Conservation (phyloP, 148 eudicot species). For the Euryodendron excelsum region DNA sequence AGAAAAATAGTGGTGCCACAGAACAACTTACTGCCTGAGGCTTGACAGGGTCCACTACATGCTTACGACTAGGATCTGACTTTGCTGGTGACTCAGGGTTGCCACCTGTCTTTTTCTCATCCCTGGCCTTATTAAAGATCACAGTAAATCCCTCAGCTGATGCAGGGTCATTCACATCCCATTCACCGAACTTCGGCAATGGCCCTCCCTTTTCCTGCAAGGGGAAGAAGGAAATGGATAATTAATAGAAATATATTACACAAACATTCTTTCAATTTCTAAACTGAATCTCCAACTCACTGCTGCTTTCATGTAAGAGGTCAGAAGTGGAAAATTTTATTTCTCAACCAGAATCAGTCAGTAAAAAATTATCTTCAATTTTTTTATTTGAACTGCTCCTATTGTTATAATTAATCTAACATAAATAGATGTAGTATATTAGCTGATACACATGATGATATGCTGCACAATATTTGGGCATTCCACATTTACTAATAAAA, state of each 20-base stretch:
- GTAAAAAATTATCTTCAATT: not conserved
- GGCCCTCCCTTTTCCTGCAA: conserved; percentile 79
- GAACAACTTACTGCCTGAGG: conserved; percentile 59
- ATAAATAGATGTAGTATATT: not conserved
- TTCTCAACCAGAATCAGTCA: not conserved
- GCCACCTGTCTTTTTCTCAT: conserved; percentile 88
- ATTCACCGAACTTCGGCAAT: conserved; percentile 84
- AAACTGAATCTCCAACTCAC: conserved; percentile 4
- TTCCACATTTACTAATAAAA: not conserved
- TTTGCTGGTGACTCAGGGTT: conserved; percentile 66
- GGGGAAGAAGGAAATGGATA: conserved; percentile 12
- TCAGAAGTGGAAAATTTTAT: not conserved
- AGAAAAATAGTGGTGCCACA: not conserved
- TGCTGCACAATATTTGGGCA: not conserved
- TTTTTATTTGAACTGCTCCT: not conserved
- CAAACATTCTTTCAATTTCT: not conserved
- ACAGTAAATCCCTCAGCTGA: conserved; percentile 92
- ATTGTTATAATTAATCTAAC: not conserved
- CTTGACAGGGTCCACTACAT: conserved; percentile 46
- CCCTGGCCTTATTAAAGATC: conserved; percentile 81
- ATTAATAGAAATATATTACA: not conserved
- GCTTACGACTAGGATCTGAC: conserved; percentile 36
- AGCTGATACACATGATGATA: not conserved
- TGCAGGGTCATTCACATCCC: conserved; percentile 90
- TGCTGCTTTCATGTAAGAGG: not conserved